Evolutionary conservation across 2,329 filamentous ascomycete species (phyloP).

Genomic region (Talaromyces marneffei): DNA sequence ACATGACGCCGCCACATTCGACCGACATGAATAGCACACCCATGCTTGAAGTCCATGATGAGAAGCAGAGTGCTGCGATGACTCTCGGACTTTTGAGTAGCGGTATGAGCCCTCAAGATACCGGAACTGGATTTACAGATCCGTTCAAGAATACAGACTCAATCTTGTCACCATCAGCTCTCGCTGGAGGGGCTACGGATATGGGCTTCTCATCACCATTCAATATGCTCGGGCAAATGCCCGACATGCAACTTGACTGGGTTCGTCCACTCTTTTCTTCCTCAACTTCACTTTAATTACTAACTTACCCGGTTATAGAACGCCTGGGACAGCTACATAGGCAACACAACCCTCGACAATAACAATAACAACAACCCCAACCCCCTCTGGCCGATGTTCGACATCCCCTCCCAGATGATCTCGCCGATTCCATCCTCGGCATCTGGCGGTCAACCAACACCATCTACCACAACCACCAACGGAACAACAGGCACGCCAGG

Average conservation of each 20-base stretch:
- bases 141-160: conserved; percentile 27
- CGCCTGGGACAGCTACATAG: conserved; percentile 64
- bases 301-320: conserved; percentile 44
- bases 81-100: conserved; percentile 63
- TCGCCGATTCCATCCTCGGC: neutral
- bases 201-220: conserved; percentile 49
- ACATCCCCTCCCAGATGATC: conserved; percentile 19
- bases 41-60: conserved; percentile 43
- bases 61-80: conserved; percentile 63
- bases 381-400: conserved; percentile 35
- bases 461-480: conserved; percentile 9
- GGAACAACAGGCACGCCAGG: conserved; percentile 16
- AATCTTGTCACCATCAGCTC: conserved; percentile 22
- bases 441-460: conserved; percentile 17
- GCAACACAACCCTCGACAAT: conserved; percentile 47
- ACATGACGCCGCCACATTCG: conserved; percentile 21
- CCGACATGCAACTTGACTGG: conserved; percentile 55
- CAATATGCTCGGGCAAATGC: conserved; percentile 51
- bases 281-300: neutral
- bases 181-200: conserved; percentile 25
- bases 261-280: conserved; percentile 34
- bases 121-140: conserved; percentile 27
- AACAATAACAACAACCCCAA: conserved; percentile 21
- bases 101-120: conserved; percentile 50
- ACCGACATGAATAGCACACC: conserved; percentile 20